phyloP scores from a whole-genome alignment of 345 rosid species.

The Eucalyptus regnans region DNA sequence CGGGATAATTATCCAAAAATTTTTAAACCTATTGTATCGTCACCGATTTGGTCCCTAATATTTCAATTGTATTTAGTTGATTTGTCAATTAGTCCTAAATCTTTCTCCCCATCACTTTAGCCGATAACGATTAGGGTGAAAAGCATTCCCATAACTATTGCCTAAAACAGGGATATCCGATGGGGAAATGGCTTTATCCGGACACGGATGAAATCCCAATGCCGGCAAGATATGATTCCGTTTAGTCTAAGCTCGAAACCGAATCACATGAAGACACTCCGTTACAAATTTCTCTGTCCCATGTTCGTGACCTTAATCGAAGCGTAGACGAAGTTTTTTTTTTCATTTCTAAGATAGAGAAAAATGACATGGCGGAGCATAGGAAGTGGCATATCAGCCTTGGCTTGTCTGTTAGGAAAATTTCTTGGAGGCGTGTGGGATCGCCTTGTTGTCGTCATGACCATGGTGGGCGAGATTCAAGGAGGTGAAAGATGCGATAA shows the following conservation, averaged over 20 bases:
- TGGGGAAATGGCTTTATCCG: constrained; percentile 1
- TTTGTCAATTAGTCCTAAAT: neutral
- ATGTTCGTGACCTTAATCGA: neutral
- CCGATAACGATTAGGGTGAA: neutral
- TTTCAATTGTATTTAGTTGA: too few species aligned
- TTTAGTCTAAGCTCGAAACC: neutral
- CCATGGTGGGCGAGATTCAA: neutral
- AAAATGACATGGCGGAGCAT: neutral
- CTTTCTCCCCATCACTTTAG: neutral
- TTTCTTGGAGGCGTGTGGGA: neutral
- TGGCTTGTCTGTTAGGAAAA: accelerated
- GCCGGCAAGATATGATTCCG: neutral
- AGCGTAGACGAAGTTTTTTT: neutral
- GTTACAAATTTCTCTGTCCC: neutral
- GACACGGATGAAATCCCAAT: neutral
- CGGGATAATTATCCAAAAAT: accelerated
- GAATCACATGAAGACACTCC: neutral
- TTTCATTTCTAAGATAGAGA: neutral
- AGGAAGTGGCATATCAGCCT: neutral
- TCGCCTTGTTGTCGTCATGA: accelerated
- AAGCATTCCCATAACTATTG: constrained; percentile 1
- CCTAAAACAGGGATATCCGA: neutral
- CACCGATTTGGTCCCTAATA: accelerated
- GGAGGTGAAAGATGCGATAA: neutral
- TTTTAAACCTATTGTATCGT: accelerated